A percentile compares a stretch with the other conserved stretches of the same genome.
phyloP scores from a whole-genome alignment of 75 land plant genomes.

The Chamaecyparis obtusa region DNA sequence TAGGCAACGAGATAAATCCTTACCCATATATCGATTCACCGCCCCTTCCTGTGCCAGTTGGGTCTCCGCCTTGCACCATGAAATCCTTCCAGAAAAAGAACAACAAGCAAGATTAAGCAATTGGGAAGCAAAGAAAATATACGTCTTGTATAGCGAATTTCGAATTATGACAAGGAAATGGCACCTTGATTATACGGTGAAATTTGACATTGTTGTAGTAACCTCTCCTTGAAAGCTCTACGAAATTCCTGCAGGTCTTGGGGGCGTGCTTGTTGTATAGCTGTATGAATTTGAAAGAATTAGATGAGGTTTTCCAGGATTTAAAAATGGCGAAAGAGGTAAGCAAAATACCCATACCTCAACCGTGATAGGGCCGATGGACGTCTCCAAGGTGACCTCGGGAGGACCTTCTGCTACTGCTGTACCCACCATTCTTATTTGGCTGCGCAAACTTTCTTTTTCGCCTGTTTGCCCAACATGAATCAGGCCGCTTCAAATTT shows the following conservation, averaged over 20 bases:
- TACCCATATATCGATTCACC: slow-evolving; percentile 96
- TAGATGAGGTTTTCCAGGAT: neutral
- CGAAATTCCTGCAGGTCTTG: slow-evolving; percentile 83
- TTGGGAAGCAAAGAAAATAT: slow-evolving; percentile 2
- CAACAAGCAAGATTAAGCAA: slow-evolving; percentile 7
- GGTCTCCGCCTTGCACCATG: slow-evolving; percentile 95
- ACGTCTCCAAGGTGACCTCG: slow-evolving; percentile 82
- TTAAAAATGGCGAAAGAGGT: neutral
- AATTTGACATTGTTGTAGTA: slow-evolving; percentile 84
- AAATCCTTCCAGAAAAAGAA: slow-evolving; percentile 63
- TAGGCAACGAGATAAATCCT: neutral
- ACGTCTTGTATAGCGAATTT: too few species aligned
- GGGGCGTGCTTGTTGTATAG: slow-evolving; percentile 86
- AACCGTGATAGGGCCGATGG: slow-evolving; percentile 84
- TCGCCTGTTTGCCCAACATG: too few species aligned
- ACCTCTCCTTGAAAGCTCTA: slow-evolving; percentile 78
- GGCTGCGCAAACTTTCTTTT: too few species aligned
- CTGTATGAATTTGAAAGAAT: slow-evolving; percentile 22
- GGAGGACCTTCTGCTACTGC: slow-evolving; percentile 40
- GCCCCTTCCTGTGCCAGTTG: slow-evolving; percentile 94
- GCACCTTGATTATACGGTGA: slow-evolving; percentile 85
- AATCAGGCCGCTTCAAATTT: too few species aligned
- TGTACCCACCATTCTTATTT: slow-evolving; percentile 1
- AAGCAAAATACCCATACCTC: slow-evolving; percentile 43
- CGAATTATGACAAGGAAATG: neutral